Evolutionary conservation across 2,329 filamentous ascomycete species (phyloP).

Genomic region (Neonectria neomacrospora): DNA sequence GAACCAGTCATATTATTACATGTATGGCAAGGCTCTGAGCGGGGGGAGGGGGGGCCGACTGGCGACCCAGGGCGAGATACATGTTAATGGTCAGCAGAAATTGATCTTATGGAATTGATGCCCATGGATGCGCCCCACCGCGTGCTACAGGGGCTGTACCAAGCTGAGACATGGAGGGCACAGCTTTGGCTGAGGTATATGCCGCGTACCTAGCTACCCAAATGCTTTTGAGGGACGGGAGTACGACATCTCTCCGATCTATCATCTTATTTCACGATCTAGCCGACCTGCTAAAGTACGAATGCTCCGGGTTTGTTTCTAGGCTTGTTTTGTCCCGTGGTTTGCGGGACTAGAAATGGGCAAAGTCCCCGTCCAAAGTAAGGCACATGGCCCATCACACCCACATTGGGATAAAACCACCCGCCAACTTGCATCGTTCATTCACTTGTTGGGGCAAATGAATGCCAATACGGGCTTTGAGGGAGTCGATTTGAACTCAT

Average conservation of each 20-base stretch:
- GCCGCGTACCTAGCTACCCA: conserved; percentile 7
- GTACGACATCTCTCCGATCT: conserved; percentile 19
- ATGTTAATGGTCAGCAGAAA: conserved; percentile 7
- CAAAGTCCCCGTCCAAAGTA: background rate
- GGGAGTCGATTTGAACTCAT: conserved; percentile 2
- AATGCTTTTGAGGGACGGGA: conserved; percentile 12
- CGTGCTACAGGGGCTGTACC: conserved; percentile 9
- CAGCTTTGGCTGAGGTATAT: background rate
- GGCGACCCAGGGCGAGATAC: background rate
- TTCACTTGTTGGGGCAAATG: conserved; percentile 1
- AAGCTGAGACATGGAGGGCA: background rate
- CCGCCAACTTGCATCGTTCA: conserved; percentile 12
- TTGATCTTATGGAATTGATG: background rate
- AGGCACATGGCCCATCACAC: background rate
- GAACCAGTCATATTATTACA: background rate
- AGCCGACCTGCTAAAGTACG: background rate
- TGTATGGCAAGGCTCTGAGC: background rate
- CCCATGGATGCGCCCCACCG: conserved; percentile 17
- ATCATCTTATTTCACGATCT: conserved; percentile 20
- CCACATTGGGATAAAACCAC: conserved; percentile 14
- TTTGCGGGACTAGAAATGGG: background rate
- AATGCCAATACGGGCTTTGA: conserved; percentile 15
- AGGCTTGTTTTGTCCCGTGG: background rate
- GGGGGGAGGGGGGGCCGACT: background rate
- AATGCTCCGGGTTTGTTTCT: background rate